These are phyloP conservation scores for Chaetomium strumarium DNA, from an alignment of 2,329 filamentous ascomycete species.

Conservation along the genomic window DNA sequence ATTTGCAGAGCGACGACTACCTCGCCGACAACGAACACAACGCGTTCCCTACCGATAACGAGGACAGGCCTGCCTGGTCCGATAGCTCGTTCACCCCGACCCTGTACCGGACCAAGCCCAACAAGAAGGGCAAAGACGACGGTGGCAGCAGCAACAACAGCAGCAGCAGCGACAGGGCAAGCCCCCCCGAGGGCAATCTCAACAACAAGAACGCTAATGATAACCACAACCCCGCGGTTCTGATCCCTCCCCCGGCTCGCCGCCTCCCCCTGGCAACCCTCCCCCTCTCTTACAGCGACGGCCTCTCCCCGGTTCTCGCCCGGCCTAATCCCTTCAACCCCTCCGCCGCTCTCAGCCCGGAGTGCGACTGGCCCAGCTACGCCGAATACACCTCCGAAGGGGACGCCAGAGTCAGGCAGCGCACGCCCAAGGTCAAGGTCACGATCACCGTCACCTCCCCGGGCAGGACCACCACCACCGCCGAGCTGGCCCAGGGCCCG, in stretches of 20 bases:
- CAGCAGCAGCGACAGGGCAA: not conserved
- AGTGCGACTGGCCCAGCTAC: constrained; percentile 1
- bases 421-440: not conserved
- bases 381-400: constrained; percentile 2
- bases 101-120: not conserved
- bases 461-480: not conserved
- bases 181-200: not conserved
- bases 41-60: not conserved
- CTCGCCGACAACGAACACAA: not conserved
- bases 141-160: not conserved
- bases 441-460: not conserved
- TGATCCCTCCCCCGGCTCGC: not conserved
- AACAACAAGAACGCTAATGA: not conserved
- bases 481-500: too few species aligned
- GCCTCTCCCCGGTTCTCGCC: not conserved
- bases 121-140: not conserved
- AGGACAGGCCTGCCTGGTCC: not conserved
- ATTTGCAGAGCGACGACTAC: too few species aligned
- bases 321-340: not conserved
- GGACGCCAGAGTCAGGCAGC: constrained; percentile 1
- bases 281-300: not conserved
- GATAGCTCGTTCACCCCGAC: not conserved
- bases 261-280: not conserved
- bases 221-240: not conserved
- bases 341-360: not conserved